Base-by-base conservation (phyloP, 2,329 filamentous ascomycete species). In the Alternaria viburni region DNA sequence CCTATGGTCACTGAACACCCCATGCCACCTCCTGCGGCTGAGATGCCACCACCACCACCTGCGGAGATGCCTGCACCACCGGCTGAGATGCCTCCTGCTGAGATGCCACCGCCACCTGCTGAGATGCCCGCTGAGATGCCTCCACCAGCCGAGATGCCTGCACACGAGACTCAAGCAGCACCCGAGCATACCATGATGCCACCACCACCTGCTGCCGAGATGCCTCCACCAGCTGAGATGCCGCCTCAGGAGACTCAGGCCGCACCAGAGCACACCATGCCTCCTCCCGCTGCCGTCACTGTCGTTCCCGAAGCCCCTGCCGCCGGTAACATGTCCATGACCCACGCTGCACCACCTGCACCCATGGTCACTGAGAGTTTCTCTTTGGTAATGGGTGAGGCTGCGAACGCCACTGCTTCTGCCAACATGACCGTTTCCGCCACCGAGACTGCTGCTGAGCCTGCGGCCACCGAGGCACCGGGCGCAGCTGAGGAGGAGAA, bases 321-420 rank as follows among this genome's bases (percentile, higher is more conserved):
- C 9, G 43, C 26, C 12, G 43, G 17, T 21, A 44, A 56, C 25
- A 21, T 28, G 13, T 25, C 49, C 28, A 45, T 55, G 41, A 44
- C 30, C 25, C 44, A 36, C 23, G 17, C 51, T 19, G 50, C 55
- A 58, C 62, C 62, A n/a, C 56, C 63, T 5, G 63, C 56, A 12
- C 47, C 64, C 28, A 57, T 46, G 15, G 64, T 59, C 15, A 64
- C 60, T 7, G 61, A 57, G 11, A 66, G 64, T n/a, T 66, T 66
- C 54, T 54, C 64, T 19, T 15, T 66, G 17, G 41, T 64, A n/a
- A 57, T 57, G 54, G 60, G 44, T 5, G 56, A 60, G 25, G 63
- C 60, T 43, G 60, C 46, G 2, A 6, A 55, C 17, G 23, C 41
- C 7, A 47, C 59, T 15, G 44, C 60, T 3, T 32, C 56, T 36